phyloP scores from a whole-genome alignment of 1,284 basidiomycete genomes.

The Lentinula novae-zelandiae region DNA sequence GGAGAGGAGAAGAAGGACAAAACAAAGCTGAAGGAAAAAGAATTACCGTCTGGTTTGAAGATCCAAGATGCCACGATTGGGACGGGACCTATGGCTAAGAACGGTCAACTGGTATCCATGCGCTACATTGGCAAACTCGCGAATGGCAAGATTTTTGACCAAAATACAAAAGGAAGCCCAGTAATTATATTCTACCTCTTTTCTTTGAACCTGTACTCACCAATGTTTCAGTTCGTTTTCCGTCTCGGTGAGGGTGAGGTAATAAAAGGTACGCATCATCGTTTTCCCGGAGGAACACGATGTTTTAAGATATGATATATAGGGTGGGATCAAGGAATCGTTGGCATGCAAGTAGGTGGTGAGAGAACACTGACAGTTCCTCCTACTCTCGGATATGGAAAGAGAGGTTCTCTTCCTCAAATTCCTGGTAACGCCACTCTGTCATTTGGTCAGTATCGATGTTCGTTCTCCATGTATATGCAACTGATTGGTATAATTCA shows the following conservation, averaged over 20 bases:
- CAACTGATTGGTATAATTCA: slow-evolving; percentile 28
- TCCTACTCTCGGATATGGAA: slow-evolving; percentile 67
- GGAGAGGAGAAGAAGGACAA: slow-evolving; percentile 29
- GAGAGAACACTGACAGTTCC: slow-evolving; percentile 85
- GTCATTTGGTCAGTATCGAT: slow-evolving; percentile 56
- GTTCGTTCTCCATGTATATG: neutral
- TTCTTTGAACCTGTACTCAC: neutral
- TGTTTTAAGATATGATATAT: neutral
- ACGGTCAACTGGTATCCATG: slow-evolving; percentile 83
- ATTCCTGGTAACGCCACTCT: slow-evolving; percentile 73
- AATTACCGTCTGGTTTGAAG: slow-evolving; percentile 73
- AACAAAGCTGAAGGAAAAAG: slow-evolving; percentile 33
- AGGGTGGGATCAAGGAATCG: slow-evolving; percentile 92
- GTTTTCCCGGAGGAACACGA: neutral
- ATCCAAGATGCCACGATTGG: slow-evolving; percentile 79
- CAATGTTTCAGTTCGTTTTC: slow-evolving; percentile 70
- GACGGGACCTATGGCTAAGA: slow-evolving; percentile 80
- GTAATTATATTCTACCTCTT: slow-evolving; percentile 31
- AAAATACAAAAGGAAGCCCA: slow-evolving; percentile 85
- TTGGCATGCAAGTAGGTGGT: slow-evolving; percentile 89
- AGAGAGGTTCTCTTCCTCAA: slow-evolving; percentile 35
- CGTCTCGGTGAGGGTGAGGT: slow-evolving; percentile 87
- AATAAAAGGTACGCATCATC: slow-evolving; percentile 64
- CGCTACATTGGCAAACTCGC: slow-evolving; percentile 87
- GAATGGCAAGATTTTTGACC: slow-evolving; percentile 87